Conservation (phyloP, 116 monocot genomes). For the Phalaenopsis hybrid region DNA sequence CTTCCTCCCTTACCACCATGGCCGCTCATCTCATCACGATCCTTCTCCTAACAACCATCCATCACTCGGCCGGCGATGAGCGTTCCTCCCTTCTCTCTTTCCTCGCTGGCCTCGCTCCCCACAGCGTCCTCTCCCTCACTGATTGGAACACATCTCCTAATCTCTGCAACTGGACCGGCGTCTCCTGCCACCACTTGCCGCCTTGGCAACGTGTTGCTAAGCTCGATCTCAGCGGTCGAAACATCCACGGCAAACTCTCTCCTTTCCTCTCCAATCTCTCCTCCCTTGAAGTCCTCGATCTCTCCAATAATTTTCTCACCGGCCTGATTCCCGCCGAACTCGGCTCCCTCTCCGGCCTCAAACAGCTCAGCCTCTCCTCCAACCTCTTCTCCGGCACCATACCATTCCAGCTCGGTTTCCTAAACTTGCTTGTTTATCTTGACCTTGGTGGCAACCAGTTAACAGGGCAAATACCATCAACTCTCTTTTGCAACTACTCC, state of each 20-base stretch:
- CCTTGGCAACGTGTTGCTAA: slow-evolving; percentile 28
- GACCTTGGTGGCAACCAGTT: slow-evolving; percentile 54
- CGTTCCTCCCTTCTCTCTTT: slow-evolving; percentile 52
- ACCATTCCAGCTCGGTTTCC: slow-evolving; percentile 39
- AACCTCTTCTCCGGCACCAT: slow-evolving; percentile 55
- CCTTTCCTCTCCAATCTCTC: slow-evolving; percentile 63
- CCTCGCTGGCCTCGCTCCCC: slow-evolving; percentile 27
- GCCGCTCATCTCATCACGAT: not conserved
- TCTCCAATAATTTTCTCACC: slow-evolving; percentile 47
- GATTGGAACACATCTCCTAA: slow-evolving; percentile 31
- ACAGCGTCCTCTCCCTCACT: slow-evolving; percentile 23
- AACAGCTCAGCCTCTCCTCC: slow-evolving; percentile 40
- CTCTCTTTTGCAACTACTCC: slow-evolving; percentile 62
- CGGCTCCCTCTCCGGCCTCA: slow-evolving; percentile 32
- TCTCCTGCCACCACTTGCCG: slow-evolving; percentile 28
- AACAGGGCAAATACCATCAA: slow-evolving; percentile 34
- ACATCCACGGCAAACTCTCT: slow-evolving; percentile 44
- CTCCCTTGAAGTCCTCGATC: slow-evolving; percentile 52
- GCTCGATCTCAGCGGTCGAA: slow-evolving; percentile 30
- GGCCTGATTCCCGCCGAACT: slow-evolving; percentile 54
- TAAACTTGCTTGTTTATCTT: slow-evolving; percentile 40
- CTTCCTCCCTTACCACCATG: not conserved
- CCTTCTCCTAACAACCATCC: not conserved
- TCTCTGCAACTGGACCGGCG: slow-evolving; percentile 73
- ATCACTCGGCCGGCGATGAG: slow-evolving; percentile 11